Base-by-base conservation (phyloP, 257 asterid species). In the Nicotiana knightiana region DNA sequence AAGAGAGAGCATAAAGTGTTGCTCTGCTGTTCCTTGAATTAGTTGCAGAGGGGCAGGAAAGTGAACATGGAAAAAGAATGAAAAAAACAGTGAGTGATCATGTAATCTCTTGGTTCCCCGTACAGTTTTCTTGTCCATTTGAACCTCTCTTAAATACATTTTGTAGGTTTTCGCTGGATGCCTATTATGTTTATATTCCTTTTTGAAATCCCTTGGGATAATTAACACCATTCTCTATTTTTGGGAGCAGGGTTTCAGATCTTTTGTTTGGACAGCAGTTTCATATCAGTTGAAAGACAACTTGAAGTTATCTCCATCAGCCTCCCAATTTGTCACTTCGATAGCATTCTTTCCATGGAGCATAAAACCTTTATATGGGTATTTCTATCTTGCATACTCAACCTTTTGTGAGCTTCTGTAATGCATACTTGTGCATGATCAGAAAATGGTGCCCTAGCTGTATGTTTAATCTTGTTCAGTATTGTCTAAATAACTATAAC, bases 181-280 rank as follows among this genome's bases (percentile, higher is more conserved):
- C 39, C 53, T 43, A 39, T 65, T 5, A 46, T 46, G 62, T 77
- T 64, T 12, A 0, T 12, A 13, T 48, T 43, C 30, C 54, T 37
- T 17, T 59, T 17, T 61, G 28, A 81, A 1, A 28, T 76, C 57
- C 2, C 15, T 63, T 0, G 61, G 6, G 71, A 28, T 35, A 24
- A 17, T n/a, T 57, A 58, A 30, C 67, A 66, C 28, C 55, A 28
- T 75, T 73, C 80, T 79, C 78, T 17, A 51, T 61, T 79, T 66
- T 21, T 85, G 84, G 83, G 83, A 90, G 82, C 94, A 95, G 99
- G 99, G 99, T 32, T 95, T 95, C 87, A 93, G 99, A 88, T 95
- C 98, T 80, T 95, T 93, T 77, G 99, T 94, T 33, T 95, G 99
- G 99, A 95, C 98, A 76, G 97, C 98, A 32, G 98, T 95, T 81